These are phyloP conservation scores for Pontederia crassipes DNA, from an alignment of 176 grass and related monocot genomes.

Conservation along the genomic window DNA sequence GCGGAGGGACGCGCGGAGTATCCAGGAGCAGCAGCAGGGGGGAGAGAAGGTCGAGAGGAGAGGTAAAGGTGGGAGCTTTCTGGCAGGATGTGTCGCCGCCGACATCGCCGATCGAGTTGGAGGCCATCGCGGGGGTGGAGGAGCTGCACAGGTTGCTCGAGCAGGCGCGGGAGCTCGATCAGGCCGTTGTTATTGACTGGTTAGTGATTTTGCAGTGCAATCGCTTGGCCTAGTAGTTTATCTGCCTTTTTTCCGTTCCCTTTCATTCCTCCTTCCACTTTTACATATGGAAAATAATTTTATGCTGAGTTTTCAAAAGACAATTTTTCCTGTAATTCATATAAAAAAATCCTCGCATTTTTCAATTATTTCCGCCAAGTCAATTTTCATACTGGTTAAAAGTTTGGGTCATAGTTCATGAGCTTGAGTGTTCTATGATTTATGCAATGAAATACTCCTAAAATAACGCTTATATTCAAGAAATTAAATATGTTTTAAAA, in stretches of 20 bases:
- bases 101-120: conserved; percentile 57
- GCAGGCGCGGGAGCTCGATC: conserved; percentile 37
- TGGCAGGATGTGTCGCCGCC: conserved; percentile 54
- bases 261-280: not conserved
- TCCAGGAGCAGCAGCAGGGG: not conserved
- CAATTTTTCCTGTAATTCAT: no score
- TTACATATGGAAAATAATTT: no score
- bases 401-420: no score
- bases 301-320: no score
- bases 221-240: not conserved
- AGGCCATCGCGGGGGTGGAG: conserved; percentile 61
- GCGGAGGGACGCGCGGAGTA: no score
- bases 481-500: no score
- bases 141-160: conserved; percentile 58
- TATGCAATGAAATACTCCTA: no score
- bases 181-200: conserved; percentile 78
- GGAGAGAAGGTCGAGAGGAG: not conserved
- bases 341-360: no score
- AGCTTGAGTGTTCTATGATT: no score
- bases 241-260: not conserved
- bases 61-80: conserved; percentile 33
- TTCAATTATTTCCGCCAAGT: no score
- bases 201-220: conserved; percentile 13
- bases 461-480: no score
- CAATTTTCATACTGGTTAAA: no score